A percentile compares a stretch with the other conserved stretches of the same genome.
phyloP scores from a whole-genome alignment of 192 early-diverging fungal species.

The Pilaira anomala region DNA sequence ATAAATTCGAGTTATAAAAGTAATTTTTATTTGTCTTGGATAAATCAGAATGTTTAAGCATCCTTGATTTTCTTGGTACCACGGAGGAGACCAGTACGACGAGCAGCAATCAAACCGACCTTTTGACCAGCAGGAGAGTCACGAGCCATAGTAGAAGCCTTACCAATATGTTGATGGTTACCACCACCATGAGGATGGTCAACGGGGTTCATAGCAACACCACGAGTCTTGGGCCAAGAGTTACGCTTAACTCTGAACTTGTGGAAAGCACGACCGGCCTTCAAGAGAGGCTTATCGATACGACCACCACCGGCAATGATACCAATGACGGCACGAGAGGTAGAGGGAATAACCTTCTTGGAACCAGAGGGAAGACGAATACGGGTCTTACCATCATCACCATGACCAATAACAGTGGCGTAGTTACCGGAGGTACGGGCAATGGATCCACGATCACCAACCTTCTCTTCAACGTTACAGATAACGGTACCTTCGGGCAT shows the following conservation, averaged over 20 bases:
- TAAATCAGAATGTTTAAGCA: background rate
- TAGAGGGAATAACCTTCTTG: conserved; percentile 93
- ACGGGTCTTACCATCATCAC: conserved; percentile 95
- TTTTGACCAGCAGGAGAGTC: conserved; percentile 95
- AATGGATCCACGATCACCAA: conserved; percentile 94
- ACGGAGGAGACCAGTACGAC: conserved; percentile 96
- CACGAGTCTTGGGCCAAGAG: conserved; percentile 99
- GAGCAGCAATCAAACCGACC: conserved; percentile 58
- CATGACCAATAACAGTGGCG: conserved; percentile 98
- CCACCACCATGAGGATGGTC: conserved; percentile 97
- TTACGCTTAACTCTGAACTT: conserved; percentile 99
- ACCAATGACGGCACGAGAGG: conserved; percentile 93
- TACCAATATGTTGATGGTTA: conserved; percentile 99
- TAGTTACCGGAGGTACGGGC: conserved; percentile 98
- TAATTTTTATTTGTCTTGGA: conserved; percentile 26
- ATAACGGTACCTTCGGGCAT: conserved; percentile 99
- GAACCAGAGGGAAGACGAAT: conserved; percentile 97
- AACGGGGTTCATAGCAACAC: conserved; percentile 99
- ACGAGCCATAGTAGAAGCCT: conserved; percentile 96
- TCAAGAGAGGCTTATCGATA: conserved; percentile 99
- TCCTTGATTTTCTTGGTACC: conserved; percentile 97
- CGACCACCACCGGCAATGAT: conserved; percentile 98
- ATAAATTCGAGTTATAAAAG: no score
- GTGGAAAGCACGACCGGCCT: conserved; percentile 99
- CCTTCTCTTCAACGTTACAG: conserved; percentile 89